Base-by-base conservation (phyloP, 371 early-diverging fungal species). In the Zopfochytrium polystomum region DNA sequence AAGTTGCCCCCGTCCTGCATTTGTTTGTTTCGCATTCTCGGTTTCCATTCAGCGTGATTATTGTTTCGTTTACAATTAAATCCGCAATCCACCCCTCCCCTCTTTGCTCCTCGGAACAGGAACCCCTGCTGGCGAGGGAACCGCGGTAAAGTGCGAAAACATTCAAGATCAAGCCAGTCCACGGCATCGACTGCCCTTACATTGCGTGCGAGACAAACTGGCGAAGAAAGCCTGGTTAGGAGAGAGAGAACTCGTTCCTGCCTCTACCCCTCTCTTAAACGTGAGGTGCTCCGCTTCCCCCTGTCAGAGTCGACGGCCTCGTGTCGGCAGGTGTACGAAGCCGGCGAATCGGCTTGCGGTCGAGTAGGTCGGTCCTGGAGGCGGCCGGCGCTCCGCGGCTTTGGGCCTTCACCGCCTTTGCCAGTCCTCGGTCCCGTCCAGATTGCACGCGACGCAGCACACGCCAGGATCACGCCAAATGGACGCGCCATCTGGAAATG, bases 161-260 rank as follows among this genome's bases (percentile, higher is more conserved):
- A 48, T 48, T 11, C 23, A 23, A 48, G 11, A 48, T 22, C 33
- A 52, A 38, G 33, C 38, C 7, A 38, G 54, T 26, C 3, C n/a
- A 35, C 30, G 49, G 25, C 25, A 13, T 55, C n/a, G 52, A 35
- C 5, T 45, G 52, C 45, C 13, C n/a, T 27, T 18, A n/a, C 18
- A 51, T 69, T n/a, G 65, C 59, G 20, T 53, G 45, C 0, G 70
- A 69, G 44, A 69, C 60, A 1, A 61, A 55, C 20, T 69, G 70
- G 65, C 26, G 65, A 43, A 56, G 60, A 60, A 69, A 62, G 55
- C 34, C 59, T 4, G 33, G 65, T 65, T 55, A 22, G n/a, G n/a
- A n/a, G n/a, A n/a, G n/a, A n/a, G n/a, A n/a, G n/a, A n/a, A n/a
- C n/a, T n/a, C n/a, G 65, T 49, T 50, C 7, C 46, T 29, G 11